A percentile compares a stretch with the other conserved stretches of the same genome.
Conservation (phyloP, 2,329 filamentous ascomycete species). For the Verticillium isaacii region DNA sequence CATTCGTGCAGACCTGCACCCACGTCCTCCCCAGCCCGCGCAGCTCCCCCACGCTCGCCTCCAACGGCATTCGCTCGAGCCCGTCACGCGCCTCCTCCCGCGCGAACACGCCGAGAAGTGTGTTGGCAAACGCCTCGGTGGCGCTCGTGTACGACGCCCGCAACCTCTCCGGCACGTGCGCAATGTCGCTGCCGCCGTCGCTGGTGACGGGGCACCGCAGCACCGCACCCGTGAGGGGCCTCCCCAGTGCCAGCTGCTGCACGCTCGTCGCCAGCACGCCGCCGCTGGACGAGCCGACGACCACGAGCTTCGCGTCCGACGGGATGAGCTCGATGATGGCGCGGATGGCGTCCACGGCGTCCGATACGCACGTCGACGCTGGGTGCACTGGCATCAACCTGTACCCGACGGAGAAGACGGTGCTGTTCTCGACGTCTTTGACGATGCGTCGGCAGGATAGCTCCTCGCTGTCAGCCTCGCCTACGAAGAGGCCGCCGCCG, state of each 20-base stretch:
- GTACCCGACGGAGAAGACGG: conserved; percentile 41
- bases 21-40: conserved; percentile 34
- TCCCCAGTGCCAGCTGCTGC: conserved; percentile 23
- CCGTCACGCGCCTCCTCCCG: conserved; percentile 32
- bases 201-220: conserved; percentile 44
- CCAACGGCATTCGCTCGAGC: conserved; percentile 35
- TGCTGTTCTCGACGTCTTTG: conserved; percentile 20
- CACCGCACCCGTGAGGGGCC: conserved; percentile 32
- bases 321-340: conserved; percentile 14
- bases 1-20: conserved; percentile 46
- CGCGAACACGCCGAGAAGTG: conserved; percentile 24
- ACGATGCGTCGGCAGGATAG: conserved; percentile 38
- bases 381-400: conserved; percentile 35
- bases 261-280: conserved; percentile 42
- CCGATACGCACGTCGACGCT: conserved; percentile 34
- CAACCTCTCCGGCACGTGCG: conserved; percentile 30
- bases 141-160: conserved; percentile 33
- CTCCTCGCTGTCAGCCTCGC: conserved; percentile 45
- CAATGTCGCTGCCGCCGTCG: conserved; percentile 31
- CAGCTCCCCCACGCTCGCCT: conserved; percentile 24
- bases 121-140: conserved; percentile 30
- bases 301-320: conserved; percentile 19
- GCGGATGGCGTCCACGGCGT: conserved; percentile 33
- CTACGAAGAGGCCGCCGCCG: conserved; percentile 41
- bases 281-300: conserved; percentile 42